These are phyloP conservation scores for Bocquillonia castaneifolia DNA, from an alignment of 441 rosid genomes.

Conservation along the genomic window DNA sequence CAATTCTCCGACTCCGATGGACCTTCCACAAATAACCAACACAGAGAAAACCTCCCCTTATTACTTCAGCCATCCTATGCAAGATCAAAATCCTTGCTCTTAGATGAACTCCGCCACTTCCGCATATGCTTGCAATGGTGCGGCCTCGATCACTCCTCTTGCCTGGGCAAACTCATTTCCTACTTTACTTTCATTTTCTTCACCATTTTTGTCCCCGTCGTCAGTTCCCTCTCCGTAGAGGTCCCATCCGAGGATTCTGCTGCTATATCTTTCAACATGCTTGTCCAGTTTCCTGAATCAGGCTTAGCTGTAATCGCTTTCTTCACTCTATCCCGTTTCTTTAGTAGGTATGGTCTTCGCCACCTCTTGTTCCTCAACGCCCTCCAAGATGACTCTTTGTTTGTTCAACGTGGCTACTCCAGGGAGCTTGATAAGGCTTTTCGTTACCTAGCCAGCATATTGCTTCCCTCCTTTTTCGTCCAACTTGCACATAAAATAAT, in stretches of 20 bases:
- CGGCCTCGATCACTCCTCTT: conserved; percentile 67
- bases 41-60: conserved; percentile 24
- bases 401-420: conserved; percentile 44
- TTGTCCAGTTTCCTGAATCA: conserved; percentile 66
- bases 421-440: conserved; percentile 57
- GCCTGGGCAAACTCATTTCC: conserved; percentile 41
- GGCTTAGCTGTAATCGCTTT: conserved; percentile 50
- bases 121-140: conserved; percentile 57
- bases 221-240: conserved; percentile 24
- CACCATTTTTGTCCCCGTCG: conserved; percentile 43
- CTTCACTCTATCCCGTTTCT: conserved; percentile 51
- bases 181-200: conserved; percentile 39
- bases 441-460: conserved; percentile 54
- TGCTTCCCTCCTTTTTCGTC: conserved; percentile 60
- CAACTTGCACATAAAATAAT: conserved; percentile 63
- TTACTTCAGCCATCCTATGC: conserved; percentile 40
- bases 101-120: conserved; percentile 44
- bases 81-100: conserved; percentile 34
- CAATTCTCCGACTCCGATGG: conserved; percentile 6
- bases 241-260: no score
- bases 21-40: background rate
- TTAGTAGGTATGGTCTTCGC: conserved; percentile 42
- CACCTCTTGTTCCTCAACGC: conserved; percentile 64
- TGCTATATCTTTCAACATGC: conserved; percentile 47
- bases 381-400: conserved; percentile 43